These are phyloP conservation scores for Lichtheimia ramosa DNA, from an alignment of 371 early-diverging fungal genomes.

Conservation along the genomic window DNA sequence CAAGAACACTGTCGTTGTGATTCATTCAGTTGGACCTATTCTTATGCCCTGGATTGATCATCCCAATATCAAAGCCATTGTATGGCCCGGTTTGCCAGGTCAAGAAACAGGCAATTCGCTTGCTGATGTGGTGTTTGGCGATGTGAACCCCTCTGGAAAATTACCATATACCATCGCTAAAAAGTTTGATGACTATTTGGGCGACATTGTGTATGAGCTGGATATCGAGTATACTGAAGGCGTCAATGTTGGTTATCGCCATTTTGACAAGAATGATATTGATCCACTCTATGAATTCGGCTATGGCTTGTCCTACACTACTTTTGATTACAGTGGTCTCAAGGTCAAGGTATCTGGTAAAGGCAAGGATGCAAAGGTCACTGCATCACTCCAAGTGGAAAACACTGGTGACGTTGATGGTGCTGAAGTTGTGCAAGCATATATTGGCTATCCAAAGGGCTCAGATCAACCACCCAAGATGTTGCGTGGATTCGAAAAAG, in stretches of 20 bases:
- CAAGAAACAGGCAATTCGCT: conserved; percentile 69
- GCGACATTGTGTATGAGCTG: neutral
- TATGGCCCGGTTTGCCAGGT: conserved; percentile 46
- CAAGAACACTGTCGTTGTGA: conserved; percentile 50
- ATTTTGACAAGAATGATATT: conserved; percentile 49
- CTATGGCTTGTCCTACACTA: conserved; percentile 66
- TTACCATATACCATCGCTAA: conserved; percentile 62
- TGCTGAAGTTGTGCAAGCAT: conserved; percentile 60
- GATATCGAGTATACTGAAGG: conserved; percentile 54
- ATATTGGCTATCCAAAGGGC: conserved; percentile 51
- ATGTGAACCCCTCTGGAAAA: conserved; percentile 60
- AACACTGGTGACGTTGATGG: conserved; percentile 58
- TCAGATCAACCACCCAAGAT: conserved; percentile 51
- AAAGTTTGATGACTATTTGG: neutral
- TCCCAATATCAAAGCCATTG: conserved; percentile 48
- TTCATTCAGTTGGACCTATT: conserved; percentile 55
- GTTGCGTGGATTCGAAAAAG: conserved; percentile 56
- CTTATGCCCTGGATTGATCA: conserved; percentile 49
- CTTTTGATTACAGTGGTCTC: conserved; percentile 44
- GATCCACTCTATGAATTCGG: conserved; percentile 61
- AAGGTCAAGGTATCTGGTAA: conserved; percentile 8
- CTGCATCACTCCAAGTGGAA: conserved; percentile 33
- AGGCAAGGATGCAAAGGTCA: conserved; percentile 14
- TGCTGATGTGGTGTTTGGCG: conserved; percentile 64
- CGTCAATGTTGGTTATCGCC: conserved; percentile 57